A percentile compares a stretch with the other conserved stretches of the same genome.
Evolutionary conservation across 1,284 basidiomycete species (phyloP).

Genomic region (Rhodotorula mucilaginosa): DNA sequence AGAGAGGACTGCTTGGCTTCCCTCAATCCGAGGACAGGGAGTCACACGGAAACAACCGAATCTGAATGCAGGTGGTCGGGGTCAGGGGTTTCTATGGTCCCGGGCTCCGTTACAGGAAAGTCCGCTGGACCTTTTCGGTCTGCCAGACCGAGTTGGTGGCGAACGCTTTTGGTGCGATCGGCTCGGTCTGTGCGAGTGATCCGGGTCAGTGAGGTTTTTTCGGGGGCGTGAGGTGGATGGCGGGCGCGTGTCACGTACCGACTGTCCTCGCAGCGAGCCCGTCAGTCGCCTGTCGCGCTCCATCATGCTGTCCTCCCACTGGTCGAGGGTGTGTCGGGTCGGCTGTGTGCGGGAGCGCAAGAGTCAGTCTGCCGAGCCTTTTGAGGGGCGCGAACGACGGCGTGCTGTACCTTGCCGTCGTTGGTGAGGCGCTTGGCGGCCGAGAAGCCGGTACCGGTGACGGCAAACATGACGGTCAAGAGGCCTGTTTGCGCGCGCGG

Average conservation of each 20-base stretch:
- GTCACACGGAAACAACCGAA: too few relatives aligned
- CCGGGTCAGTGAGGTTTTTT: background rate
- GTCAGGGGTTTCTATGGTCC: too few relatives aligned
- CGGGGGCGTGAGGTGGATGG: background rate
- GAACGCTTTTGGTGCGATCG: conserved; percentile 69
- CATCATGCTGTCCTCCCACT: conserved; percentile 96
- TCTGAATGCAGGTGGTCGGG: too few relatives aligned
- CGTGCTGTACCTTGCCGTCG: conserved; percentile 72
- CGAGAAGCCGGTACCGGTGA: conserved; percentile 79
- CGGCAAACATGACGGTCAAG: conserved; percentile 81
- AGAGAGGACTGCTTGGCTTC: too few relatives aligned
- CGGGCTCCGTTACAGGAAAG: conserved; percentile 24
- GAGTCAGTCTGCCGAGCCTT: conserved; percentile 2
- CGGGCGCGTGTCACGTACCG: conserved; percentile 57
- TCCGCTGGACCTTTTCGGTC: conserved; percentile 56
- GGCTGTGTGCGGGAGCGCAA: conserved; percentile 57
- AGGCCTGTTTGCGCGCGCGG: conserved; percentile 58
- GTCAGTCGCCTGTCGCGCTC: conserved; percentile 80
- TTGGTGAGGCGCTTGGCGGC: conserved; percentile 73
- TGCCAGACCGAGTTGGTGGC: conserved; percentile 75
- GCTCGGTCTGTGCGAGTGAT: conserved; percentile 59
- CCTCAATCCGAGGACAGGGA: too few relatives aligned
- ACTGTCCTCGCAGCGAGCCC: conserved; percentile 80
- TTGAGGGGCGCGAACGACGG: background rate
- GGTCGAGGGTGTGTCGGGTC: conserved; percentile 74